A percentile compares a stretch with the other conserved stretches of the same genome.
Conservation (phyloP, 2,329 filamentous ascomycete species). For the Fusarium pseudoanthophilum region DNA sequence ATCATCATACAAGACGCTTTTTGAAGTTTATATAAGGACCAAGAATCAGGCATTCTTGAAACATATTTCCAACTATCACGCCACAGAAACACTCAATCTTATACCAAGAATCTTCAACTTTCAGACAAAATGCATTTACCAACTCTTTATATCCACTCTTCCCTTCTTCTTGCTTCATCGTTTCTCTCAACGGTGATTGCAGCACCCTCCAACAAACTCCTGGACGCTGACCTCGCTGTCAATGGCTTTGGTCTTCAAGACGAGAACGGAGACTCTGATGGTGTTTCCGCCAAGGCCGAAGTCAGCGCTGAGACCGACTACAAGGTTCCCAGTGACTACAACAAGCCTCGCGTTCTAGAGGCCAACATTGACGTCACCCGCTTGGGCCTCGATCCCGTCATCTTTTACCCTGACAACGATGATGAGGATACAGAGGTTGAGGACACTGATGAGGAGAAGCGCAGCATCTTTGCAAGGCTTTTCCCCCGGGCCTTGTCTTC, state of each 20-base stretch:
- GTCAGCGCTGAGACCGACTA: not conserved
- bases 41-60: not conserved
- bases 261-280: not conserved
- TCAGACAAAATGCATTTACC: slow-evolving; percentile 25
- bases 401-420: not conserved
- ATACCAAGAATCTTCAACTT: not conserved
- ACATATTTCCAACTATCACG: not conserved
- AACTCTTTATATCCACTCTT: not conserved
- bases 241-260: not conserved
- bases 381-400: not conserved
- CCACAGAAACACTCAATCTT: not conserved
- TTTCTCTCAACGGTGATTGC: not conserved
- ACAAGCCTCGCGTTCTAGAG: slow-evolving; percentile 1
- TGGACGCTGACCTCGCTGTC: not conserved
- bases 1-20: not conserved
- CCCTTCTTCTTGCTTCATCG: slow-evolving; percentile 19
- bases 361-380: not conserved
- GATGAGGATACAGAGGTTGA: not conserved
- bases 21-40: not conserved
- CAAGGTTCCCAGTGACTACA: not conserved
- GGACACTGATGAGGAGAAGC: not conserved
- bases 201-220: not conserved
- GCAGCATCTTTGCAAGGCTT: not conserved
- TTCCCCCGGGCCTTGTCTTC: slow-evolving; percentile 21
- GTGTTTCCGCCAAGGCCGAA: not conserved